Percentiles rank a stretch among this genome's conserved stretches.
Conservation (phyloP, 140 eudicot species). For the Flaveria floridana region DNA sequence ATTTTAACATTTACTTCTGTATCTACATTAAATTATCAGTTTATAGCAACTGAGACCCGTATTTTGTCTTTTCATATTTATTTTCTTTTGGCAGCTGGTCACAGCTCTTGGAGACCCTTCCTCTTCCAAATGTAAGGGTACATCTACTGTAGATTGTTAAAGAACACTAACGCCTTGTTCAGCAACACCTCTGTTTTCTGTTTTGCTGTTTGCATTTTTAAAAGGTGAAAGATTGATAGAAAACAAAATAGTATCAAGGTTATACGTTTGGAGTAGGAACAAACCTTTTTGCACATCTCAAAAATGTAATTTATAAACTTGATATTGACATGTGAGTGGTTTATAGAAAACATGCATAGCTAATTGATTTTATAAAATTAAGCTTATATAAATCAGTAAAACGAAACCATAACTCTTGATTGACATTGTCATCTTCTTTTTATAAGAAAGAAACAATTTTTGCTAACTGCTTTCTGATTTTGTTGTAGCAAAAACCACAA, state of each 20-base stretch:
- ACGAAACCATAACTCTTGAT: background rate
- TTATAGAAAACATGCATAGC: conserved; percentile 1
- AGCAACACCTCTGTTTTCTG: background rate
- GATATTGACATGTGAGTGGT: background rate
- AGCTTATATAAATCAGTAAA: background rate
- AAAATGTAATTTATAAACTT: background rate
- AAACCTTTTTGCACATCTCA: background rate
- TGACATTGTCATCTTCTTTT: background rate
- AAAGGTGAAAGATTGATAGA: background rate
- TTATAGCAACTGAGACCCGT: background rate
- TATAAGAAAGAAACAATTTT: background rate
- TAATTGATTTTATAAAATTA: background rate
- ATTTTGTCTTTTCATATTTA: conserved; percentile 11
- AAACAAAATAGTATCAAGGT: background rate
- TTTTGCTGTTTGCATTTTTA: background rate
- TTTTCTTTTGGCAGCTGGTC: conserved; percentile 73
- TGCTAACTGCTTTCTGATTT: conserved; percentile 1
- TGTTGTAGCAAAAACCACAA: conserved; percentile 17
- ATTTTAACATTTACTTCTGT: conserved; percentile 4
- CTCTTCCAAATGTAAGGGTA: conserved; percentile 86
- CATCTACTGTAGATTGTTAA: background rate
- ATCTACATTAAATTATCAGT: conserved; percentile 2
- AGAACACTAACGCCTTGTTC: conserved; percentile 8
- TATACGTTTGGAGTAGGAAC: background rate
- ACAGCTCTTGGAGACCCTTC: conserved; percentile 91